Conservation (phyloP, 2,329 filamentous ascomycete species). For the Pestalotiopsis sp. region DNA sequence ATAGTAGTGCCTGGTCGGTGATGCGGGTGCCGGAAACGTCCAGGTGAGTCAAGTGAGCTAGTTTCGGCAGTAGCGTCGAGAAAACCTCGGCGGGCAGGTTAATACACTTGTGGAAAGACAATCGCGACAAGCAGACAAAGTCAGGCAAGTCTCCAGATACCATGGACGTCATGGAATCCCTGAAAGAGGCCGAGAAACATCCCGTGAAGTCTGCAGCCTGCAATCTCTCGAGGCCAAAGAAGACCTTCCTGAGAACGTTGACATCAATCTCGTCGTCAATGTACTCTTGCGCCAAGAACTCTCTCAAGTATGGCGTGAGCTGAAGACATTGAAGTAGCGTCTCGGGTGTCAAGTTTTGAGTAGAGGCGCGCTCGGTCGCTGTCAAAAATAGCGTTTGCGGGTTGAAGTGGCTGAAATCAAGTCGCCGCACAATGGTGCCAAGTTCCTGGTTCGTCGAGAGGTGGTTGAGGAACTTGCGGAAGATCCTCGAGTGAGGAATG, state of each 20-base stretch:
- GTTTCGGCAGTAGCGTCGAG: conserved; percentile 70
- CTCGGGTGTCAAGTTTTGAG: conserved; percentile 73
- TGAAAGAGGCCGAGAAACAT: conserved; percentile 70
- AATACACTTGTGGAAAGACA: conserved; percentile 80
- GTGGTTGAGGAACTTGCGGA: conserved; percentile 77
- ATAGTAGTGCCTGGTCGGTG: conserved; percentile 69
- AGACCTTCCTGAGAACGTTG: conserved; percentile 70
- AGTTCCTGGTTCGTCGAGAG: conserved; percentile 67
- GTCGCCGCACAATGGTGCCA: conserved; percentile 73
- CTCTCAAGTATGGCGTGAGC: conserved; percentile 72
- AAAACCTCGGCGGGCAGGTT: conserved; percentile 69
- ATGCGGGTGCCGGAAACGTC: conserved; percentile 80
- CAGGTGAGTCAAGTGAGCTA: conserved; percentile 71
- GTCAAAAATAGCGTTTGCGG: conserved; percentile 76
- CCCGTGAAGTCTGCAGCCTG: conserved; percentile 77
- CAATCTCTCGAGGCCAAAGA: conserved; percentile 65
- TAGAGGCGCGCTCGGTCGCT: conserved; percentile 72
- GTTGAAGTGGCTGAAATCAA: conserved; percentile 87
- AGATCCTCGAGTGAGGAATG: conserved; percentile 81
- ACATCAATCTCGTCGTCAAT: conserved; percentile 73
- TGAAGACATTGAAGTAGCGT: conserved; percentile 73
- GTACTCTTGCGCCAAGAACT: conserved; percentile 81
- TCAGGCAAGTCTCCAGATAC: conserved; percentile 55
- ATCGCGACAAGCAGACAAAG: conserved; percentile 60
- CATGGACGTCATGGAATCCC: conserved; percentile 61